Evolutionary conservation across 805 yeast species (phyloP).

Genomic region (Candida sakaeoensis): DNA sequence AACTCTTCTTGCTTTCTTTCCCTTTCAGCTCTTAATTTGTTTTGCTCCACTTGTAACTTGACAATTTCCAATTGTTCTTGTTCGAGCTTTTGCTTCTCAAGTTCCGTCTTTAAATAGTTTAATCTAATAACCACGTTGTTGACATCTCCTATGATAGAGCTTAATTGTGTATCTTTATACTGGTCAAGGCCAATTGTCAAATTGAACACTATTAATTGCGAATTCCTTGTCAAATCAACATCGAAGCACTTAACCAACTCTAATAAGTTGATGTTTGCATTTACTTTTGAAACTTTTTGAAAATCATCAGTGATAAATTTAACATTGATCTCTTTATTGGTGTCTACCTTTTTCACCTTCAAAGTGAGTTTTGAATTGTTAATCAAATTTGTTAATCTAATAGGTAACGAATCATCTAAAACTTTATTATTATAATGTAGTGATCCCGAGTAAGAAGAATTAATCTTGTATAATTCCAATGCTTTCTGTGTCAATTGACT

Average conservation of each 20-base stretch:
- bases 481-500: conserved; percentile 21
- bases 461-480: conserved; percentile 24
- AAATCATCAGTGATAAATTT: conserved; percentile 14
- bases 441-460: conserved; percentile 17
- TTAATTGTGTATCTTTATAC: conserved; percentile 12
- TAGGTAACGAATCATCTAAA: conserved; percentile 29
- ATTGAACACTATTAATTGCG: conserved; percentile 16
- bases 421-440: conserved; percentile 25
- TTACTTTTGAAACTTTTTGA: conserved; percentile 6
- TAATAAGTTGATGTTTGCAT: conserved; percentile 1
- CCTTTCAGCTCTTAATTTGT: conserved; percentile 11
- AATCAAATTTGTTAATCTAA: conserved; percentile 28
- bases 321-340: conserved; percentile 13
- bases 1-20: conserved; percentile 10
- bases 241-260: conserved; percentile 8
- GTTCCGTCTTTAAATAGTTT: conserved; percentile 12
- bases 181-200: conserved; percentile 10
- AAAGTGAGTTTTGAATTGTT: conserved; percentile 33
- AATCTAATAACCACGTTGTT: conserved; percentile 25
- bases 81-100: conserved; percentile 8
- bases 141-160: conserved; percentile 18
- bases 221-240: background rate
- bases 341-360: conserved; percentile 11
- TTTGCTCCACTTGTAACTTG: conserved; percentile 17
- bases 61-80: conserved; percentile 22